Conservation (phyloP, 768 basidiomycete species). For the Phaeotremella skinneri region DNA sequence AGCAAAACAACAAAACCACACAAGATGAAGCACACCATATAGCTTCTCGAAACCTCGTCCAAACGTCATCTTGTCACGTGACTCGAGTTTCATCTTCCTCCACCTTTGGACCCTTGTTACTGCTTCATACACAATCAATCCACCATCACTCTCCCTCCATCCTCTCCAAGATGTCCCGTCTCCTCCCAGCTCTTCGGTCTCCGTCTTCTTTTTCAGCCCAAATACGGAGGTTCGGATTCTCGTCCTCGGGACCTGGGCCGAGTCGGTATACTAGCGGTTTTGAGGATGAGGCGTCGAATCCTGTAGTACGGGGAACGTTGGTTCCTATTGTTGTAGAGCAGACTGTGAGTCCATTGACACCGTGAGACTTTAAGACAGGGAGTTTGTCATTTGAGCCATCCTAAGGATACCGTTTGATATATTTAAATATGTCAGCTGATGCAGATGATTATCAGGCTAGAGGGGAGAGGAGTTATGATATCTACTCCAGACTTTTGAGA, state of each 20-base stretch:
- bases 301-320: constrained; percentile 52
- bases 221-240: constrained; percentile 13
- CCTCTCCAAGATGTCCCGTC: too few species aligned
- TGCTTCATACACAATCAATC: too few species aligned
- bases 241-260: background rate
- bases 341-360: constrained; percentile 59
- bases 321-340: constrained; percentile 93
- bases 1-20: too few species aligned
- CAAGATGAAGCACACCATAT: too few species aligned
- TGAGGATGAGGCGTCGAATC: constrained; percentile 22
- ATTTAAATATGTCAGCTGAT: constrained; percentile 57
- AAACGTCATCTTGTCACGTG: too few species aligned
- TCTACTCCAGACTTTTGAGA: constrained; percentile 86
- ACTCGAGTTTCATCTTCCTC: too few species aligned
- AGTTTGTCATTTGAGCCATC: constrained; percentile 17
- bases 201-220: too few species aligned
- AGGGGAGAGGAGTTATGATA: constrained; percentile 65
- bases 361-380: constrained; percentile 17
- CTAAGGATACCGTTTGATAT: constrained; percentile 3
- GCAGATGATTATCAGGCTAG: constrained; percentile 60
- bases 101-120: too few species aligned
- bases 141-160: too few species aligned
- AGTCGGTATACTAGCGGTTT: constrained; percentile 1
- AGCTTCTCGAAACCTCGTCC: too few species aligned
- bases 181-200: background rate